A percentile compares a stretch with the other conserved stretches of the same genome.
Evolutionary conservation across 2,329 filamentous ascomycete genomes (phyloP).

Genomic region (Penicillium paneum): DNA sequence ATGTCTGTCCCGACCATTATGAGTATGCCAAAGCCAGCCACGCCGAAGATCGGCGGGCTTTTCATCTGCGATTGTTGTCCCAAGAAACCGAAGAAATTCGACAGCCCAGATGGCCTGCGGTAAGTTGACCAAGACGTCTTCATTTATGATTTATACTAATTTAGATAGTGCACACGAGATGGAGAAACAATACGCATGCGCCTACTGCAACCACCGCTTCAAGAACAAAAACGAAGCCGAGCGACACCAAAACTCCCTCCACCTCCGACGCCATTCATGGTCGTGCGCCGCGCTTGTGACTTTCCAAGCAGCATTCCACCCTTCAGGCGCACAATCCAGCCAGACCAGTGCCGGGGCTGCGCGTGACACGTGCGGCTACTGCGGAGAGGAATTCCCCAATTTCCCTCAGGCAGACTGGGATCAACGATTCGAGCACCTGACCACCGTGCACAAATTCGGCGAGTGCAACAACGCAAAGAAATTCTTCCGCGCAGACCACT

Average conservation of each 20-base stretch:
- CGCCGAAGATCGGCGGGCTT: conserved; percentile 53
- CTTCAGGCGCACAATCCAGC: conserved; percentile 55
- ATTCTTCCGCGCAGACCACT: conserved; percentile 96
- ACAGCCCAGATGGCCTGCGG: conserved; percentile 77
- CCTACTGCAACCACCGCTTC: conserved; percentile 90
- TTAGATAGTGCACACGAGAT: conserved; percentile 71
- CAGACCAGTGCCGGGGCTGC: conserved; percentile 38
- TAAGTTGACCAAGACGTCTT: conserved; percentile 46
- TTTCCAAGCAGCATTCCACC: conserved; percentile 81
- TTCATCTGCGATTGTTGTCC: conserved; percentile 91
- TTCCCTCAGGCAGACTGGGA: conserved; percentile 80
- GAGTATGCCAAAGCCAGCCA: conserved; percentile 33
- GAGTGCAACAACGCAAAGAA: conserved; percentile 99
- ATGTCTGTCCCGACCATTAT: conserved; percentile 43
- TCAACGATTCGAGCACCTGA: conserved; percentile 77
- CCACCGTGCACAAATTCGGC: conserved; percentile 89
- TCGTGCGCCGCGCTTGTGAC: conserved; percentile 81
- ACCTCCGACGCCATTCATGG: conserved; percentile 91
- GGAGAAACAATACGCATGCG: conserved; percentile 94
- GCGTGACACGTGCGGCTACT: conserved; percentile 85
- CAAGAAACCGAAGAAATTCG: conserved; percentile 95
- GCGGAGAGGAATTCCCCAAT: conserved; percentile 84
- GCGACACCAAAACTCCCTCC: conserved; percentile 90
- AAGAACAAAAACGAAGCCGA: conserved; percentile 99
- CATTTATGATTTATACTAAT: neutral